Base-by-base conservation (phyloP, 345 rosid species). In the Syzygium jambos region DNA sequence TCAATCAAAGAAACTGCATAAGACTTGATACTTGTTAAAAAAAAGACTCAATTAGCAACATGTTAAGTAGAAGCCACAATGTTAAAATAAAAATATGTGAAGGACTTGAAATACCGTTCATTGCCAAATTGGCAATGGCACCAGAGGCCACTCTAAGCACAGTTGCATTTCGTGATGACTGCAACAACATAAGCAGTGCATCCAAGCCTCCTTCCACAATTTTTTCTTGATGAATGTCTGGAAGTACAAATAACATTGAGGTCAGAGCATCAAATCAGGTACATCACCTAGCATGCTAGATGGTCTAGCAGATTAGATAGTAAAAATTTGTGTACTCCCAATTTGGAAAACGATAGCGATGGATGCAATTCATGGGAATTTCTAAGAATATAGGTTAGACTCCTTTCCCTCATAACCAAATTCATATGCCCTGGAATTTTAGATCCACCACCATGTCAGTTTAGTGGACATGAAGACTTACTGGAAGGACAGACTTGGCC, bases 111-210 rank as follows among this genome's bases (percentile, higher is more conserved):
- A 88, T 92, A 97, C 99, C 98, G 52, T 96, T 97, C 99, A 97
- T 97, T 84, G 99, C 98, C 90, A 97, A 92, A 92, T 97, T 97
- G 63, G 99, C 99, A 85, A 97, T 93, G 88, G 99, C 99, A 57
- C 99, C 99, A 38, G 98, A 95, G 89, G 99, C 98, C 92, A 97
- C 99, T 92, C 98, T 91, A 85, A 96, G 96, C 85, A 97, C 93
- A 57, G 99, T 96, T 73, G 95, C 85, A 80, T 94, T 95, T 61
- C 92, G 92, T 68, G 99, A 96, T 56, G 95, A 91, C 87, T 89
- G 93, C 84, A 96, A 87, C 89, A 97, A 92, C 89, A 87, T 89
- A 86, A 96, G 97, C 89, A 97, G 87, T 63, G 97, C 98, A 91
- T 95, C 97, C 88, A 97, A 92, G 86, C 99, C 99, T 57, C 98